A percentile compares a stretch with the other conserved stretches of the same genome.
These are phyloP conservation scores for Jacaranda copaia DNA, from an alignment of 257 asterid genomes.

Conservation along the genomic window DNA sequence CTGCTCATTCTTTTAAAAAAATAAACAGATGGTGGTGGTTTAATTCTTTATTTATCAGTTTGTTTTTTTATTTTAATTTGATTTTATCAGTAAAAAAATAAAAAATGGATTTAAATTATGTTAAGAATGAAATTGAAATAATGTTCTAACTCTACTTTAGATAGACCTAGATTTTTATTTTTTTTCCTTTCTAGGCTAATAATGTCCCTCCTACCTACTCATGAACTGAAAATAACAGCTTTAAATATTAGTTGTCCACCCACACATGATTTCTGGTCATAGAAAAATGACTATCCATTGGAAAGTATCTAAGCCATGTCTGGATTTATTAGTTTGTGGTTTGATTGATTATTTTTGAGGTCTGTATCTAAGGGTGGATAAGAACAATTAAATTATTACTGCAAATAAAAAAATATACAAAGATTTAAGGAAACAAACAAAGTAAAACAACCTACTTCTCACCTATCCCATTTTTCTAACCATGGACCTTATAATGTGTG, in stretches of 20 bases:
- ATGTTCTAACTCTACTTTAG: neutral
- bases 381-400: neutral
- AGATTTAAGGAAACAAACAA: conserved; percentile 37
- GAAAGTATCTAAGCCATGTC: conserved; percentile 22
- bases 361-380: conserved; percentile 4
- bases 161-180: neutral
- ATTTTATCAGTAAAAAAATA: neutral
- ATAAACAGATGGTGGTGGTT: no score
- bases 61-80: neutral
- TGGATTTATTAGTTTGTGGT: conserved; percentile 24
- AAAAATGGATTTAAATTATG: neutral
- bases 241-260: conserved; percentile 37
- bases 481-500: neutral
- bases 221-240: conserved; percentile 35
- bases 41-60: neutral
- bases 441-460: conserved; percentile 47
- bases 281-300: conserved; percentile 22
- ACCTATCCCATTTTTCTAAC: conserved; percentile 41
- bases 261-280: conserved; percentile 27
- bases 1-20: no score
- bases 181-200: neutral
- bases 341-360: neutral
- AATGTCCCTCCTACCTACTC: conserved; percentile 26
- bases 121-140: neutral
- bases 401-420: neutral